Evolutionary conservation across 345 rosid genomes (phyloP).

Genomic region (Cardamine occulta): DNA sequence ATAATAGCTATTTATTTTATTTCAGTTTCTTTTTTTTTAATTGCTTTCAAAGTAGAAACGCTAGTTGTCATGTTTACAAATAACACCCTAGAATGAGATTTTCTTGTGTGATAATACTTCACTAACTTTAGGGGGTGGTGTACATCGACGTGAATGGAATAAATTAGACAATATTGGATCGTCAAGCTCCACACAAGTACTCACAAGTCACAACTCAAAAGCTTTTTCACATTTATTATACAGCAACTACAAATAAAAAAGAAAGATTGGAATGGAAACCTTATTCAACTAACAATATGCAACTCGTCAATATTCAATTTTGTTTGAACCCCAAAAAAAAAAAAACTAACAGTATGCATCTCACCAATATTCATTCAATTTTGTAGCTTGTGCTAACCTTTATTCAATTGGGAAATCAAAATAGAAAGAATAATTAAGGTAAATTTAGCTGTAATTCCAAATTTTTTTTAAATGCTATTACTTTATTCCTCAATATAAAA

Average conservation of each 20-base stretch:
- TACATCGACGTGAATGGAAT: constrained; percentile 1
- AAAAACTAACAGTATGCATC: not conserved
- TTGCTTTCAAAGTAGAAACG: too few species aligned
- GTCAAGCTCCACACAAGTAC: constrained; percentile 3
- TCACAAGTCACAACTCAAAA: not conserved
- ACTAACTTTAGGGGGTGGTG: too few species aligned
- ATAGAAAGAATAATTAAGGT: not conserved
- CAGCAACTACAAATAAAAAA: constrained; percentile 14
- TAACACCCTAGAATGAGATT: too few species aligned
- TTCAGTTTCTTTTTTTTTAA: too few species aligned
- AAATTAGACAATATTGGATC: constrained; percentile 1
- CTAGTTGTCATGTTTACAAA: too few species aligned
- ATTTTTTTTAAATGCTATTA: too few species aligned
- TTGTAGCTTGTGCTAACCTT: not conserved
- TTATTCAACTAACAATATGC: not conserved
- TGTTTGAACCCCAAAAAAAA: not conserved
- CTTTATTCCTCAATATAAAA: not conserved
- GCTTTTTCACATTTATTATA: constrained; percentile 2
- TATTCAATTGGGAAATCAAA: not conserved
- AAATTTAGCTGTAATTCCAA: not conserved
- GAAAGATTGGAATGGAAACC: not conserved
- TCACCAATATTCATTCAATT: not conserved
- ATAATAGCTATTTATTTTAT: too few species aligned
- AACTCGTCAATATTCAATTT: not conserved
- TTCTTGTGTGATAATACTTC: too few species aligned